Conservation (phyloP, 805 yeast species). For the Metschnikowia rubicola region DNA sequence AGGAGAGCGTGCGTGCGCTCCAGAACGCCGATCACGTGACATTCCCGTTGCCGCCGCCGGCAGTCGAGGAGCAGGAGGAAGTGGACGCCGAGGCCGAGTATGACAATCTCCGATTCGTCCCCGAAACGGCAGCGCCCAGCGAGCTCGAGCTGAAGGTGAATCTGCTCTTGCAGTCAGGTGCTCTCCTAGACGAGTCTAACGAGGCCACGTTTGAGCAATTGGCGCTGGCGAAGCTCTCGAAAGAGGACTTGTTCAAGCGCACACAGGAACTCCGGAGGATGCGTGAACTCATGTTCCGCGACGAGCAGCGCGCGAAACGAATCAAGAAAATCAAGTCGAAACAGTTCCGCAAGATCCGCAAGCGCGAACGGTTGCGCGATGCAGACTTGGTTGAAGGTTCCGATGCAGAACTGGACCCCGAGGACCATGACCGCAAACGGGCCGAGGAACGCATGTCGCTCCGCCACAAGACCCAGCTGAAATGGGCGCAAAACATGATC, state of each 20-base stretch:
- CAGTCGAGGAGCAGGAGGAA: slow-evolving; percentile 19
- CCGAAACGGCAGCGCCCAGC: slow-evolving; percentile 35
- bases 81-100: slow-evolving; percentile 33
- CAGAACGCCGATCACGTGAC: slow-evolving; percentile 81
- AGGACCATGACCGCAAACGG: slow-evolving; percentile 68
- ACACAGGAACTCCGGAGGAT: slow-evolving; percentile 81
- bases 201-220: slow-evolving; percentile 86
- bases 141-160: slow-evolving; percentile 69
- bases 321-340: slow-evolving; percentile 94
- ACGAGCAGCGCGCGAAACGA: slow-evolving; percentile 85
- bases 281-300: slow-evolving; percentile 96
- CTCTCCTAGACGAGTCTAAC: slow-evolving; percentile 65
- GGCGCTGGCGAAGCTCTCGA: slow-evolving; percentile 74
- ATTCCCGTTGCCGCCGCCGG: slow-evolving; percentile 60
- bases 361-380: slow-evolving; percentile 74
- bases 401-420: slow-evolving; percentile 46
- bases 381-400: slow-evolving; percentile 64
- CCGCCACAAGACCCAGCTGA: slow-evolving; percentile 81
- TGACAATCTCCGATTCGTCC: slow-evolving; percentile 10
- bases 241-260: slow-evolving; percentile 71
- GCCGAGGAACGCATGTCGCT: slow-evolving; percentile 92
- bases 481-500: slow-evolving; percentile 90
- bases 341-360: slow-evolving; percentile 78
- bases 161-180: slow-evolving; percentile 57
- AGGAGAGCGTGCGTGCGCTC: slow-evolving; percentile 72